Percentiles rank a stretch among this genome's conserved stretches.
Conservation (phyloP, 805 yeast genomes). For the Babjeviella inositovora region DNA sequence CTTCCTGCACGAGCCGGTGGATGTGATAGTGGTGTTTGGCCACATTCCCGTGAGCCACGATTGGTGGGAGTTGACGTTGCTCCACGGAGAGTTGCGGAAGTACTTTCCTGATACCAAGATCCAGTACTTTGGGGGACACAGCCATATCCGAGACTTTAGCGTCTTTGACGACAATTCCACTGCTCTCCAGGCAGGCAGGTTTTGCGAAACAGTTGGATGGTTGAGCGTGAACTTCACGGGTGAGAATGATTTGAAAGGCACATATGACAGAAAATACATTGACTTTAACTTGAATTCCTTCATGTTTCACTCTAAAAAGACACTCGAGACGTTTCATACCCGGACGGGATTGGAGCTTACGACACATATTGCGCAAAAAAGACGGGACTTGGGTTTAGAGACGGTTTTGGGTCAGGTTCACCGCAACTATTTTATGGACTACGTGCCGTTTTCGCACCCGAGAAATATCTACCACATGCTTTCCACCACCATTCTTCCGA, state of each 20-base stretch:
- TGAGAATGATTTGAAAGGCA: constrained; percentile 3
- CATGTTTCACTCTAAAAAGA: constrained; percentile 33
- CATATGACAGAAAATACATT: constrained; percentile 48
- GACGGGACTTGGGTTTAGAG: constrained; percentile 36
- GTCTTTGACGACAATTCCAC: constrained; percentile 49
- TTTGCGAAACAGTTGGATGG: constrained; percentile 90
- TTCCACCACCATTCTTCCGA: constrained; percentile 37
- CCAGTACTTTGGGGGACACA: constrained; percentile 89
- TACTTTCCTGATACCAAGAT: constrained; percentile 47
- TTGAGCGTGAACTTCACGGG: constrained; percentile 7
- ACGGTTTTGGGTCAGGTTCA: constrained; percentile 52
- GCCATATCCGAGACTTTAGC: constrained; percentile 78
- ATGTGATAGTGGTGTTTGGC: constrained; percentile 56
- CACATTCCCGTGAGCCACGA: constrained; percentile 55
- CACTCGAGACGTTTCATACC: constrained; percentile 28
- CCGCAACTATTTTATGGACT: constrained; percentile 44
- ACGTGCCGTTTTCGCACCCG: constrained; percentile 45
- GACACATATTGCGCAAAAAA: constrained; percentile 18
- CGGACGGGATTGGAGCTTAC: constrained; percentile 33
- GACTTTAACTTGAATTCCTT: constrained; percentile 73
- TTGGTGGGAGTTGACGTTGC: constrained; percentile 33
- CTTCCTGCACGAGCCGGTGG: constrained; percentile 25
- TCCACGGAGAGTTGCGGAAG: constrained; percentile 34
- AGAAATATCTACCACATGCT: constrained; percentile 44
- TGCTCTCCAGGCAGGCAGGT: constrained; percentile 86